Evolutionary conservation across 805 yeast genomes (phyloP), one percentile per base, ranked within the genome.

Genomic region (Nakazawaea sp.): DNA sequence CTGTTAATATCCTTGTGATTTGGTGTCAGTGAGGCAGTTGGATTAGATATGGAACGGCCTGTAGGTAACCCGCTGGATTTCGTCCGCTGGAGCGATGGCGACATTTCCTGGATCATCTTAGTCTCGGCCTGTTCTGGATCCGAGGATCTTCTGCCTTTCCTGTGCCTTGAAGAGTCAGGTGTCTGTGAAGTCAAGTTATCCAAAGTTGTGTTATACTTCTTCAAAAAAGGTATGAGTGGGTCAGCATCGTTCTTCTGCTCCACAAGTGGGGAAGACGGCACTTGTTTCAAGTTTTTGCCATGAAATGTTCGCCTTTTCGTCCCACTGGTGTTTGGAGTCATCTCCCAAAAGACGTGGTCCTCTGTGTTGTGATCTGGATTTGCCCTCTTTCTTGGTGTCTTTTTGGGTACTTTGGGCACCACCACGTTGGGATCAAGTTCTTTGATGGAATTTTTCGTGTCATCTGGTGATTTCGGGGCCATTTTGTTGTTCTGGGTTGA

Each of bases 181-280:
- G 68, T 55, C 26, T 53, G 58, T 13, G 58, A 50, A 1, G 52
- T 41, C 2, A 50, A 46, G 35, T 53, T 52, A 11, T 57, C 57
- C 31, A 62, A 47, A 3, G 61, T 64, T 23, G 59, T 46, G 10
- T 70, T 70, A 47, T 69, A 72, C 41, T 66, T 71, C 36, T 51
- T 48, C 26, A 59, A 20, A 13, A 46, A 46, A 1, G 62, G 61
- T 28, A 52, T 56, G 31, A 59, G 30, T 5, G 54, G 35, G 20
- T 48, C 48, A 13, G 35, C 44, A 35, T 15, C 45, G 1, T 46
- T 12, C 15, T 43, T 32, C 13, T 49, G 50, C 17, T 52, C 56
- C 39, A 51, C 58, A 30, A 69, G 46, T 0, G 76, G 76, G 4
- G 75, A 69, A 3, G 73, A 66, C 1, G 66, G 63, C 7, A 62